Evolutionary conservation across 176 grass and related monocot genomes (phyloP), one percentile per base, ranked within the genome.

Genomic region (Chloris gayana): DNA sequence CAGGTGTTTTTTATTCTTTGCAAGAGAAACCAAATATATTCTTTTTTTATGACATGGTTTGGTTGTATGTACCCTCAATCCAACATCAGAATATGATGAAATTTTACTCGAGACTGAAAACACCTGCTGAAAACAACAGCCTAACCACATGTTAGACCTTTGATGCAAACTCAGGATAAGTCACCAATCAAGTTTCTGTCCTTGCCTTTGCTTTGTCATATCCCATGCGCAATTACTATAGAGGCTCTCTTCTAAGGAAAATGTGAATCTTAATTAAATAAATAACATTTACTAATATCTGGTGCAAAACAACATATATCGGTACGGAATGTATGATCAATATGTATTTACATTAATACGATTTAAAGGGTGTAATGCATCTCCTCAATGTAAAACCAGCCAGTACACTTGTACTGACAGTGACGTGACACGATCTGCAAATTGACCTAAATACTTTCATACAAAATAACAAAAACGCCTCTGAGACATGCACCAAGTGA

Each of bases 61-160:
- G 32, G 24, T 17, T 73, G 53, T 41, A 41, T 14, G 8, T 25
- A 25, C 18, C 2, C 39, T 17, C 31, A 58, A 75, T 65, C 34
- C 67, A 66, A 65, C 0, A 64, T 45, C 49, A 76, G 14, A 81
- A 69, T 27, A 31, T 0, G 63, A 33, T 25, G 46, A 58, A 58
- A 45, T 85, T 81, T 81, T 56, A 72, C 54, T 81, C 45, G 10
- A 41, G 57, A 14, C 66, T 42, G 47, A 78, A 78, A 87, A 66
- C 65, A 76, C 14, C 44, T 37, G 57, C 70, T 19, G 77, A 89
- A 76, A 80, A 71, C 77, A 76, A 81, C 77, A 65, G 14, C 63
- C 25, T 76, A 83, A 73, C 80, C 65, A 78, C 58, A 58, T 33
- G 41, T 38, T 69, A 42, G 64, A 84, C 44, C 56, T 70, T 21